Evolutionary conservation across 176 grass and related monocot species (phyloP), one percentile per base, ranked within the genome.

Genomic region (Musa itinerans): DNA sequence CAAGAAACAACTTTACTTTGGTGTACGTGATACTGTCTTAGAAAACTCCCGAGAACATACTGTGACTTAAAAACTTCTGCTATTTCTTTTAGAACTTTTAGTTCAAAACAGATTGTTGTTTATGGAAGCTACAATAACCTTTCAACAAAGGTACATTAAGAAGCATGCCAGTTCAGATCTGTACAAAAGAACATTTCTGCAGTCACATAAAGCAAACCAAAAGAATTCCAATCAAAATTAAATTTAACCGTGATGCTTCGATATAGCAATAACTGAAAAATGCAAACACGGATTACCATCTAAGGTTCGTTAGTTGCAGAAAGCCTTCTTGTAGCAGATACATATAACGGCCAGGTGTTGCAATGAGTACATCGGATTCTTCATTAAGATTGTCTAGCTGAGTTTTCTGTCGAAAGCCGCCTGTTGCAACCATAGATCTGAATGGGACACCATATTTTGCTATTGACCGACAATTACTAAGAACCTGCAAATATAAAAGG

Each of bases 371-470:
- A 75, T 97, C 94, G 24, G 90, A 79, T 74, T 92, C 90, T 87
- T 93, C 87, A 52, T 97, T 75, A 73, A 97, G 90, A 72, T 73
- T 87, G 53, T 97, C 90, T 53, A 97, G 79, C 79, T 97, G 90
- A 7, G 94, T 97, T 76, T 86, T 97, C 67, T 93, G 88, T 79
- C 86, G 80, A 78, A 97, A 97, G 53, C 94, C 94, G 25, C 90
- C 90, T 1, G 94, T 97, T 62, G 94, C 90, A 52, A 93, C 87
- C 88, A 97, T 91, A 25, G 94, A 93, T 74, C 94, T 90, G 69
- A 97, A 97, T 27, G 90, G 94, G 22, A 93, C 84, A 56, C 93
- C 90, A 11, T 73, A 79, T 78, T 87, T 93, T 54, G 94, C 90
- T 67, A 97, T 76, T 19, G 88, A 73, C 50, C 94, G 86, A 26